These are phyloP conservation scores for Vigna trinervia DNA, from an alignment of 306 rosid species.

Conservation along the genomic window DNA sequence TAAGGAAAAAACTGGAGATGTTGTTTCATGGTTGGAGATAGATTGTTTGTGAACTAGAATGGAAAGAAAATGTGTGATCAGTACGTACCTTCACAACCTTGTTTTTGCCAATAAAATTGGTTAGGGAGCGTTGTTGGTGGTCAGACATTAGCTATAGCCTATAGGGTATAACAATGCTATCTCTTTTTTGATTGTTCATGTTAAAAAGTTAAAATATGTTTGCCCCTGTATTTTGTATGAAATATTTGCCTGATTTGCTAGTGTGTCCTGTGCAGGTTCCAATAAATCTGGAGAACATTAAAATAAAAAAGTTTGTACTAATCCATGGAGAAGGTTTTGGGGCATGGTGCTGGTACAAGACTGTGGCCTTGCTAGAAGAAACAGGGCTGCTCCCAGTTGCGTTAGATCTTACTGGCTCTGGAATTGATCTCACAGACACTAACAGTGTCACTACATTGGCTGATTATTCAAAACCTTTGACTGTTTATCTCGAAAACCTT, in stretches of 20 bases:
- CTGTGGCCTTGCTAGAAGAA: conserved; percentile 84
- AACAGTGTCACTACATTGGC: conserved; percentile 66
- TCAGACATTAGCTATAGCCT: conserved; percentile 13
- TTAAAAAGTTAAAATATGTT: conserved; percentile 3
- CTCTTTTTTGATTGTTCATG: conserved; percentile 20
- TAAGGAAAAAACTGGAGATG: conserved; percentile 19
- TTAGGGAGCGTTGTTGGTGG: conserved; percentile 5
- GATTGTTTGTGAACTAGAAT: conserved; percentile 9
- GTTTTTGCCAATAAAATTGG: conserved; percentile 22
- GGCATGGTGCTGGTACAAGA: conserved; percentile 99
- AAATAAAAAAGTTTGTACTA: conserved; percentile 70
- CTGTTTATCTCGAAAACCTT: conserved; percentile 73
- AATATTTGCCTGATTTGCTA: background rate
- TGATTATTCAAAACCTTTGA: conserved; percentile 88
- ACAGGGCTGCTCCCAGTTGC: conserved; percentile 77
- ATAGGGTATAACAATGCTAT: background rate
- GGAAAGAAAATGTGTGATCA: conserved; percentile 26
- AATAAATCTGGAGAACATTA: conserved; percentile 66
- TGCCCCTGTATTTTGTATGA: background rate
- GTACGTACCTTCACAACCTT: conserved; percentile 12
- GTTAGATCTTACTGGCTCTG: conserved; percentile 90
- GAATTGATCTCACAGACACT: conserved; percentile 86
- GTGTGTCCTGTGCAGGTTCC: conserved; percentile 55
- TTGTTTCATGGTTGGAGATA: conserved; percentile 28
- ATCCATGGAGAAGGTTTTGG: conserved; percentile 98